Base-by-base conservation (phyloP, 2,329 filamentous ascomycete species). In the Phyllosticta citriasiana region DNA sequence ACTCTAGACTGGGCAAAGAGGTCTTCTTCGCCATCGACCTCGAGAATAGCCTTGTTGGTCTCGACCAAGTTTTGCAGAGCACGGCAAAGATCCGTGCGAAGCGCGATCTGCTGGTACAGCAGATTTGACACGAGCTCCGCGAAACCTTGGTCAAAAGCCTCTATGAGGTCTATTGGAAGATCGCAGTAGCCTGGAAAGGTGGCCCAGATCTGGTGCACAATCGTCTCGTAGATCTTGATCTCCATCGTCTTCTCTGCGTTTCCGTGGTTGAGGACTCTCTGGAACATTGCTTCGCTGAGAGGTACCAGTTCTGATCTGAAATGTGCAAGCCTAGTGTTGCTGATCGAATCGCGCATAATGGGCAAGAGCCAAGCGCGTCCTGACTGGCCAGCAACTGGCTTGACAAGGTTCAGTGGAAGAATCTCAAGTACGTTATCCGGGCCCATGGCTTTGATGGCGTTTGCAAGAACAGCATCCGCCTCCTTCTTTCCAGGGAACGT, bases 301-400 rank as follows among this genome's bases (percentile, higher is more conserved):
- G 94, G 91, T 5, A 97, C 85, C 73, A 99, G 86, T 69, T 95
- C 91, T 2, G 81, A 78, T 67, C 86, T 87, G 80, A 99, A 99
- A 73, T 97, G 91, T 1, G 82, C 80, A 12, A 99, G 79, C 63
- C 88, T 85, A 1, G 94, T 95, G 77, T 97, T 97, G 71, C 88
- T 89, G 9, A 93, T 88, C 68, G 88, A 88, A 71, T 97, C 91
- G 66, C 94, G 85, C 64, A 99, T 83, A 58, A 97, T 84, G 1
- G 94, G 94, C 57, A 99, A 82, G 77, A 99, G 84, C 94, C 94
- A 99, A 16, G 94, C 94, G 70, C 94, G 83, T 58, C 94, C 94
- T 25, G 88, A 84, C 69, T 96, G 85, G 16, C 88, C 88, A 67
- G 86, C 82, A 65, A 84, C 84, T 24, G 91, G 88, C 70, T 88